These are phyloP conservation scores for Lachnellula occidentalis DNA, from an alignment of 2,329 filamentous ascomycete species.

Conservation along the genomic window DNA sequence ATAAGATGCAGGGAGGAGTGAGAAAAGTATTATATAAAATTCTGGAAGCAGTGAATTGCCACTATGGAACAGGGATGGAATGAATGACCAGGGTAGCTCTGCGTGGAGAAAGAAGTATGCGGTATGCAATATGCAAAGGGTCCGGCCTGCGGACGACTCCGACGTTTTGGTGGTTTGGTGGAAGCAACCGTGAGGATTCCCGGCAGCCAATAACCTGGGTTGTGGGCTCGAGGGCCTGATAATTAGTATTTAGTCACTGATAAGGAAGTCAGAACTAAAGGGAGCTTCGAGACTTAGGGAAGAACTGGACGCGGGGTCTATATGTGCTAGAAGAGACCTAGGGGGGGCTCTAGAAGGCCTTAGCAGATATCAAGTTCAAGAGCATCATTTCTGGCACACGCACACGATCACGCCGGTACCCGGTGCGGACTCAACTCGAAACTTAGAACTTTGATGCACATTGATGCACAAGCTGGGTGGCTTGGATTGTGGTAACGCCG, in stretches of 20 bases:
- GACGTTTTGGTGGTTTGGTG: slow-evolving; percentile 13
- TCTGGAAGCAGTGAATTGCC: slow-evolving; percentile 7
- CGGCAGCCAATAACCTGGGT: slow-evolving; percentile 3
- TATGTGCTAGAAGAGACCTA: background rate
- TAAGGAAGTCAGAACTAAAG: slow-evolving; percentile 3
- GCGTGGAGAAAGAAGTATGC: background rate
- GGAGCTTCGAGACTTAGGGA: background rate
- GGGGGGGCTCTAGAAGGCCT: background rate
- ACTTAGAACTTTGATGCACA: background rate
- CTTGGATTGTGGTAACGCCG: background rate
- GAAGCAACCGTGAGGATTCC: slow-evolving; percentile 15
- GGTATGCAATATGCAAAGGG: slow-evolving; percentile 6
- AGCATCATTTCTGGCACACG: background rate
- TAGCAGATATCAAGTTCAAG: background rate
- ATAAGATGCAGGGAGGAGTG: slow-evolving; percentile 1
- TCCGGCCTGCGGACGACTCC: slow-evolving; percentile 21
- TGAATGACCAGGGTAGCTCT: slow-evolving; percentile 14
- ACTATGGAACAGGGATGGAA: slow-evolving; percentile 13
- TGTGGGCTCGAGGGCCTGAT: slow-evolving; percentile 2
- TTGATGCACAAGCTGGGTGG: background rate
- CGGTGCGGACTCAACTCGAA: background rate
- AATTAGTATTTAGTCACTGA: slow-evolving; percentile 17
- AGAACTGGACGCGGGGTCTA: background rate
- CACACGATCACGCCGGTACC: background rate
- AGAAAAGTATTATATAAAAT: slow-evolving; percentile 14